phyloP scores from a whole-genome alignment of 2,329 filamentous ascomycete species.

The Phaeophleospora eucalypticola region DNA sequence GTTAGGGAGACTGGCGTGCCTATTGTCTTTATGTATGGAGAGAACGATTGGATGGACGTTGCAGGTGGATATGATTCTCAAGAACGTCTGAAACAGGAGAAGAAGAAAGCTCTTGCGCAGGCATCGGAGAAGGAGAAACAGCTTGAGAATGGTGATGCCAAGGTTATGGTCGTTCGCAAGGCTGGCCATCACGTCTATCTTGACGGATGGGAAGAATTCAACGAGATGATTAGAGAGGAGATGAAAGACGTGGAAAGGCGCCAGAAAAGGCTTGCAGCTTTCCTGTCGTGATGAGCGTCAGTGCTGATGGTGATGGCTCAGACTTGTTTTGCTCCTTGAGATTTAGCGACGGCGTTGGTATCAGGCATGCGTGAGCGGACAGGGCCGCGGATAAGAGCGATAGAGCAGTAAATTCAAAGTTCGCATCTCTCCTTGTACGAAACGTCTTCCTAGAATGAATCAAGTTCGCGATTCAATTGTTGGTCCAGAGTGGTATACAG shows the following conservation, averaged over 20 bases:
- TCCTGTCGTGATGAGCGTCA: not conserved
- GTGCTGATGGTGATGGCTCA: not conserved
- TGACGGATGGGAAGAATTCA: slow-evolving; percentile 67
- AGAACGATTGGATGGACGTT: slow-evolving; percentile 98
- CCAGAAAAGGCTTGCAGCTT: slow-evolving; percentile 27
- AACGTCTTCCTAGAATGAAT: too few relatives aligned
- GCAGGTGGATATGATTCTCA: slow-evolving; percentile 76
- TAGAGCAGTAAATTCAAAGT: too few relatives aligned
- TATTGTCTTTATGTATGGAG: slow-evolving; percentile 91
- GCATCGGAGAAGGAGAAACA: slow-evolving; percentile 63
- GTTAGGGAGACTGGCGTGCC: slow-evolving; percentile 62
- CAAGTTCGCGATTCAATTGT: too few relatives aligned
- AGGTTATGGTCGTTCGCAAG: slow-evolving; percentile 71
- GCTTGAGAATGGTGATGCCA: slow-evolving; percentile 73
- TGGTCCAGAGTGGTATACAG: too few relatives aligned
- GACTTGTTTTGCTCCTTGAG: not conserved
- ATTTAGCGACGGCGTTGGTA: slow-evolving; percentile 2
- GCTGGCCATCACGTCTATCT: slow-evolving; percentile 71
- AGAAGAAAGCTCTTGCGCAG: slow-evolving; percentile 54
- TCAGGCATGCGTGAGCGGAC: too few relatives aligned
- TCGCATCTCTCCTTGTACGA: too few relatives aligned
- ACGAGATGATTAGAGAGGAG: slow-evolving; percentile 59
- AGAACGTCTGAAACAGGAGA: slow-evolving; percentile 70
- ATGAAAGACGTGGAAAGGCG: slow-evolving; percentile 58
- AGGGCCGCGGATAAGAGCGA: not conserved